These are phyloP conservation scores for Paraphoma sp. DNA, from an alignment of 2,329 filamentous ascomycete species.

Conservation along the genomic window DNA sequence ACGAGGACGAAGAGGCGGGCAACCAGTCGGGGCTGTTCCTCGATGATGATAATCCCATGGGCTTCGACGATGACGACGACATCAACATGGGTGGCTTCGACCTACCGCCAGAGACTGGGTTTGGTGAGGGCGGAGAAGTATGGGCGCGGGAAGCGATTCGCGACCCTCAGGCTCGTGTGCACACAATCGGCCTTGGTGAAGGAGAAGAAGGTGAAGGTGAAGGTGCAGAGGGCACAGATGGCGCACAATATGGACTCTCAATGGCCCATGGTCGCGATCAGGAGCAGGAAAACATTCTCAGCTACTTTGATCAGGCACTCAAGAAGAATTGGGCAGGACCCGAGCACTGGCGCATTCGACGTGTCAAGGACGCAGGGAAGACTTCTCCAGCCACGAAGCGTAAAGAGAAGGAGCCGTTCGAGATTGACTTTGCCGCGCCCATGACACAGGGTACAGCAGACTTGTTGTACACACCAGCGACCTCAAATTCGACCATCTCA, in stretches of 20 bases:
- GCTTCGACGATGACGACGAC: constrained; percentile 74
- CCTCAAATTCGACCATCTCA: constrained; percentile 80
- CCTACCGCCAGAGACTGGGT: constrained; percentile 73
- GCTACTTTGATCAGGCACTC: constrained; percentile 95
- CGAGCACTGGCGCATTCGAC: constrained; percentile 97
- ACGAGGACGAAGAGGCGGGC: constrained; percentile 59
- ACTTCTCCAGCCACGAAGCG: constrained; percentile 66
- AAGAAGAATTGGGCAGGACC: constrained; percentile 98
- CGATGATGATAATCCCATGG: constrained; percentile 83
- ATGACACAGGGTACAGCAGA: constrained; percentile 76
- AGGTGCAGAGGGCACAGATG: constrained; percentile 56
- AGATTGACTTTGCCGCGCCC: constrained; percentile 85
- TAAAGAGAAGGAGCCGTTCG: constrained; percentile 96
- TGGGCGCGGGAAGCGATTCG: constrained; percentile 92
- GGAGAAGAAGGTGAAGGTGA: constrained; percentile 61
- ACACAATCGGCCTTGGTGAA: constrained; percentile 65
- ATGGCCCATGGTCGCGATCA: constrained; percentile 72
- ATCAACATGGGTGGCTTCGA: constrained; percentile 68
- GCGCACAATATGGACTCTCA: constrained; percentile 79
- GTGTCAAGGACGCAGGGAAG: constrained; percentile 79
- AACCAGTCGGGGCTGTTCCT: constrained; percentile 83
- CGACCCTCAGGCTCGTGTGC: constrained; percentile 84
- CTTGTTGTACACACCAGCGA: constrained; percentile 79
- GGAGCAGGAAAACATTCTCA: constrained; percentile 93
- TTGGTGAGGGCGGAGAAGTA: constrained; percentile 93